phyloP scores from a whole-genome alignment of 768 basidiomycete species.

The Xerocomus spinulosus region DNA sequence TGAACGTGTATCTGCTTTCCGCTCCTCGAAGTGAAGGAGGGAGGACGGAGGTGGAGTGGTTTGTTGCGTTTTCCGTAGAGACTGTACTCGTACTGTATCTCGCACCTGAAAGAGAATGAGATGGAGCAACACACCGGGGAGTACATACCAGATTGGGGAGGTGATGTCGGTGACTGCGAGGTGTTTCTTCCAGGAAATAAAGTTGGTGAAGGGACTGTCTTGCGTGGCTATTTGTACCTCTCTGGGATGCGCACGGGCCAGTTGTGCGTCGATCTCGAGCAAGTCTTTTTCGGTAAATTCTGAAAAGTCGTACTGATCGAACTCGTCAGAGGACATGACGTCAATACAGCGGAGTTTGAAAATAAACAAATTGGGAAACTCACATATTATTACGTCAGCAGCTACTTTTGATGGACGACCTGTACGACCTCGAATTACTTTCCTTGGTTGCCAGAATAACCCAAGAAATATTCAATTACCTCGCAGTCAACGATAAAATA shows the following conservation, averaged over 20 bases:
- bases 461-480: slow-evolving; percentile 89
- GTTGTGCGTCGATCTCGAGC: slow-evolving; percentile 30
- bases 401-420: slow-evolving; percentile 78
- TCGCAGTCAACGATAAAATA: slow-evolving; percentile 82
- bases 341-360: slow-evolving; percentile 16
- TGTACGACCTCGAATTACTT: slow-evolving; percentile 90
- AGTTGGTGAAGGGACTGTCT: slow-evolving; percentile 37
- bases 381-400: too few species aligned
- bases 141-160: slow-evolving; percentile 53
- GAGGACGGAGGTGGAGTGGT: slow-evolving; percentile 48
- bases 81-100: slow-evolving; percentile 75
- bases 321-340: slow-evolving; percentile 36
- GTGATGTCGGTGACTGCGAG: slow-evolving; percentile 64
- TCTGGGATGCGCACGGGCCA: slow-evolving; percentile 12
- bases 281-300: slow-evolving; percentile 59
- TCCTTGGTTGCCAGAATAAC: slow-evolving; percentile 89
- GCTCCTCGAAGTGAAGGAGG: slow-evolving; percentile 47
- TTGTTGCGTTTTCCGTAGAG: slow-evolving; percentile 53
- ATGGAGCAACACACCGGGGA: neutral
- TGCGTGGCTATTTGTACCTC: slow-evolving; percentile 28
- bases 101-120: slow-evolving; percentile 51
- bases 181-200: slow-evolving; percentile 38
- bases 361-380: too few species aligned
- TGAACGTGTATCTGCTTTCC: slow-evolving; percentile 61
- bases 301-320: slow-evolving; percentile 46